These are phyloP conservation scores for Colletotrichum endophyticum DNA, from an alignment of 2,329 filamentous ascomycete species.

Conservation along the genomic window DNA sequence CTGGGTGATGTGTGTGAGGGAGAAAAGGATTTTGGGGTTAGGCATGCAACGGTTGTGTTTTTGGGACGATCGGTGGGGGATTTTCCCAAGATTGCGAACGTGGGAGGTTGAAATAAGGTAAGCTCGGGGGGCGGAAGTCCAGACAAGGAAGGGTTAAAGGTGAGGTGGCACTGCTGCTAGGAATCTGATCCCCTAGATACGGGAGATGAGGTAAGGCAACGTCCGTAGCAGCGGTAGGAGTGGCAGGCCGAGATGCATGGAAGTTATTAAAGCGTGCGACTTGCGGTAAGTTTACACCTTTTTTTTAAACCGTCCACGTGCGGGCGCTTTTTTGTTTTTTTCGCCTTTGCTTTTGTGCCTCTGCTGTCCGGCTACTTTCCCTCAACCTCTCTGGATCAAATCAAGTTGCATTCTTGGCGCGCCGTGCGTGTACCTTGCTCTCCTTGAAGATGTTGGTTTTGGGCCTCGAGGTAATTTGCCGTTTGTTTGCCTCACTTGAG, in stretches of 20 bases:
- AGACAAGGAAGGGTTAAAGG: conserved; percentile 16
- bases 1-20: not conserved
- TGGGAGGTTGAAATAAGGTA: conserved; percentile 22
- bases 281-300: conserved; percentile 10
- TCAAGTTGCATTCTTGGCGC: not conserved
- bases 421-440: not conserved
- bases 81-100: conserved; percentile 11
- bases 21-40: not conserved
- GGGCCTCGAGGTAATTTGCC: not conserved
- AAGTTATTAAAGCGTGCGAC: not conserved
- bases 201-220: conserved; percentile 21
- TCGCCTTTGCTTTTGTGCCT: not conserved
- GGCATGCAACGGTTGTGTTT: not conserved
- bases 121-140: conserved; percentile 11
- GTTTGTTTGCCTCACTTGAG: conserved; percentile 16
- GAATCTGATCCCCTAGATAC: conserved; percentile 20
- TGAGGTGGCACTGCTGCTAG: conserved; percentile 20
- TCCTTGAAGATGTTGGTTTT: not conserved
- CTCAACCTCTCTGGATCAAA: not conserved
- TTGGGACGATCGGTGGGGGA: not conserved
- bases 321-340: not conserved
- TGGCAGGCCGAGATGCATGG: conserved; percentile 13
- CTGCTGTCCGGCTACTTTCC: not conserved
- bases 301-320: conserved; percentile 1
- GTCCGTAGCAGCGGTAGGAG: not conserved